Conservation (phyloP, 176 grass and related monocot genomes). For the Aegilops longissima region DNA sequence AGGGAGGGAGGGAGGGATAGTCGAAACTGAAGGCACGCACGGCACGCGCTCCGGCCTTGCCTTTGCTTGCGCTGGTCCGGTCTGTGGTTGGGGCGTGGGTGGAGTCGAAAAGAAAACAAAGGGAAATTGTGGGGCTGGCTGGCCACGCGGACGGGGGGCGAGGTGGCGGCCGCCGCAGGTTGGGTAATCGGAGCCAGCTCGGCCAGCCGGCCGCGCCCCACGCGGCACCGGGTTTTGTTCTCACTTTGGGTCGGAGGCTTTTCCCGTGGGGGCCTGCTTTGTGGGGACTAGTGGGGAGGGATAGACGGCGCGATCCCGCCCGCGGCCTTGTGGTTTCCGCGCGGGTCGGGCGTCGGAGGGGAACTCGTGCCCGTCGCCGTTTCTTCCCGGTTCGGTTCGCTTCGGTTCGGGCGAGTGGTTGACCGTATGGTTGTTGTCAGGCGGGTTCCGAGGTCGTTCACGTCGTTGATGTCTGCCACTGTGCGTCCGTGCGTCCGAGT, state of each 20-base stretch:
- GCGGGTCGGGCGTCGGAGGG: not conserved
- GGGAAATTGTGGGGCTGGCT: not conserved
- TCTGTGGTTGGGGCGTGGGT: conserved; percentile 20
- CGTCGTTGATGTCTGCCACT: not conserved
- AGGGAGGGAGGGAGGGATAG: not conserved
- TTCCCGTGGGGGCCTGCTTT: not conserved
- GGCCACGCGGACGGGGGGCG: not conserved
- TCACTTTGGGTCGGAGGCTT: not conserved
- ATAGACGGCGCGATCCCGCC: no score
- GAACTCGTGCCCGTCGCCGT: no score
- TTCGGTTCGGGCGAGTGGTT: not conserved
- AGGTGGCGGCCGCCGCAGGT: not conserved
- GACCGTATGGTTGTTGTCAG: not conserved
- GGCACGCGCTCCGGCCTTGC: not conserved
- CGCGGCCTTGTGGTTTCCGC: no score
- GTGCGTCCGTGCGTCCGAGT: not conserved
- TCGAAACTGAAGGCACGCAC: not conserved
- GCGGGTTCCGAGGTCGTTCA: conserved; percentile 5
- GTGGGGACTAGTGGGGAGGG: no score
- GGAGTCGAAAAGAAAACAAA: not conserved
- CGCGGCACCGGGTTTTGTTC: not conserved
- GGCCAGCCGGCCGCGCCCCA: not conserved
- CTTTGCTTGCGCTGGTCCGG: not conserved
- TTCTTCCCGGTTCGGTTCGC: no score
- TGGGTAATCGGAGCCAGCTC: not conserved